Evolutionary conservation across 768 basidiomycete genomes (phyloP), one percentile per base, ranked within the genome.

Genomic region (Termitomyces sp.): DNA sequence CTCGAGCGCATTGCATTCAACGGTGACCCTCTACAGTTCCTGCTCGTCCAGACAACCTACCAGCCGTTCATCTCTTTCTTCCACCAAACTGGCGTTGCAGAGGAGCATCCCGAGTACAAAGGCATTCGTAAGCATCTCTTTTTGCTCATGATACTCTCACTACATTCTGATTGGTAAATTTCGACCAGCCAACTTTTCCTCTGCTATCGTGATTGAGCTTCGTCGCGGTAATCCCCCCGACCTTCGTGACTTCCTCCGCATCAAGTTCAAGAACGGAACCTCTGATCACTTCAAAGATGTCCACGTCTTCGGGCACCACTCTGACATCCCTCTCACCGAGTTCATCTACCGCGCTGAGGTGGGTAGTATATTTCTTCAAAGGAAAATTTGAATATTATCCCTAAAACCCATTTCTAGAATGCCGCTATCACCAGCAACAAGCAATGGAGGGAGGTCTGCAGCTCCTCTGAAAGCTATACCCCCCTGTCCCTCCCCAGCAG

Each of bases 51-150:
- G 72, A 85, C 86, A 16, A 89, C 89, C 60, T 94, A 94, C 77
- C 92, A 94, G 70, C 86, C 92, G 14, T 91, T 95, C 81, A 85
- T 94, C 65, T 92, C 90, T 4, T 78, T 94, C 70, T 88, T 94
- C 82, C 82, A 85, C 67, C 81, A 88, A 70, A 82, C 89, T 19
- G 88, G 87, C 55, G 72, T 87, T 55, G 62, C 71, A 61, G 73
- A 80, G 59, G 71, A 79, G 27, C 71, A 83, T 66, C 86, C 88
- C 1, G 79, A 86, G 53, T 69, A 86, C 61, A 70, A 73, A 48
- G 83, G 76, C 41, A 80, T 91, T 59, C 86, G 88, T 90, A 66
- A 67, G 88, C 82, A 25, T 19, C 42, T n/a, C 12, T 47, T 7
- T 37, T 17, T 19, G 7, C 21, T 39, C 1, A 44, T 12, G 60